Evolutionary conservation across 1,284 basidiomycete genomes (phyloP), one percentile per base, ranked within the genome.

Genomic region (Heterobasidion occidentale): DNA sequence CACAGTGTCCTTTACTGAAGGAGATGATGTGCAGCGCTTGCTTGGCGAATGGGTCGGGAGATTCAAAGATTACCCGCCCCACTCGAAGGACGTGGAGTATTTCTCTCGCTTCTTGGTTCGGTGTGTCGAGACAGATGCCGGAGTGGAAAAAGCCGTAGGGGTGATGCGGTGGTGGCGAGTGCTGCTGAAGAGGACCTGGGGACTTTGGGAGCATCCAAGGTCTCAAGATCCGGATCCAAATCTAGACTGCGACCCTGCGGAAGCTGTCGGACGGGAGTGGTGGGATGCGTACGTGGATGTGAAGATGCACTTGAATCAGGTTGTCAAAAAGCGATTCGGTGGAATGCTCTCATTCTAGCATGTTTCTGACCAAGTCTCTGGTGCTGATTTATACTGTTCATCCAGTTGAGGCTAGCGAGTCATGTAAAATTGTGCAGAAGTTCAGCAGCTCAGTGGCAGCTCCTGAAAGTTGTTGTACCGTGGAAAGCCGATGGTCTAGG

Each of bases 81-180:
- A 84, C 56, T 71, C 74, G 59, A 78, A 75, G 64, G 93, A 94
- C 62, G 75, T 91, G 2, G 80, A 82, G 27, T 84, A 82, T 61
- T 86, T 95, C 56, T 74, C 77, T 12, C 82, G 78, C 55, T 94
- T 84, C 64, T 68, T 94, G 48, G 72, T 84, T 52, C 80, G 81
- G 61, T 84, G 80, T 58, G 77, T 88, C 48, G 83, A 85, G 56
- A 77, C 78, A 4, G 81, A 89, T 62, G 76, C 74, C 14, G 87
- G 88, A 0, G 68, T 90, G 48, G 85, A 88, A 68, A 80, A 79
- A 59, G 87, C 83, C 42, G 68, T 86, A 3, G 78, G 78, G 34
- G 79, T 91, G 20, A 74, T 92, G 73, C 84, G 79, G 65, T 93
- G 88, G 84, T 93, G 92, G 91, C 65, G 83, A 52, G 76, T 89